Base-by-base conservation (phyloP, 1,139 yeast genomes). In the Saccharomycopsis crataegensis region DNA sequence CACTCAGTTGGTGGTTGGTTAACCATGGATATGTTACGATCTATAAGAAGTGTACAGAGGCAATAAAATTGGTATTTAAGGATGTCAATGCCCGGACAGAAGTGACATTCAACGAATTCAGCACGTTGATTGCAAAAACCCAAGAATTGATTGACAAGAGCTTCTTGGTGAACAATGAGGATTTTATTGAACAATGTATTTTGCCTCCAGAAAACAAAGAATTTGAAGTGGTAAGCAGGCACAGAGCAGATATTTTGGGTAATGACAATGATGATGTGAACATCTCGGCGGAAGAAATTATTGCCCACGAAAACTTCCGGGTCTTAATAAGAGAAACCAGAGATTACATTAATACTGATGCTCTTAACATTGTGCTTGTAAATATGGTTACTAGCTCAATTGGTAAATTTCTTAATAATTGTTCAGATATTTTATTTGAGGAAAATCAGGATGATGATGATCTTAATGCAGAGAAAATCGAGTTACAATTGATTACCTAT, bases 1-100 rank as follows among this genome's bases (percentile, higher is more conserved):
- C 96, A 1, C 79, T 89, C 59, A 83, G 91, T 61, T 93, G 98
- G 97, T 93, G 97, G 96, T 70, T 93, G 51, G 74, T 93, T 56
- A 90, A 93, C 67, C 79, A 82, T 60, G 98, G 98, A 1, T 89
- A 94, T 93, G 65, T 73, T 42, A 73, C 74, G 49, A 70, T 86
- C 51, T 76, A 80, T 49, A 72, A 75, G 49, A 68, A 76, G 41
- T 79, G 89, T 38, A 80, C 80, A 62, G 67, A 68, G 1, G 73
- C 79, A 5, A 94, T 91, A 3, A 72, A 71, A 42, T 73, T 73
- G 40, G 83, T 82, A 44, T 89, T 90, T 66, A 78, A 75, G 32
- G 72, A 72, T 22, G 72, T 87, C 43, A 82, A 80, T 61, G 95
- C 96, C 40, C 78, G 90, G 60, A 79, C 86, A 31, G 91, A 84